phyloP scores from a whole-genome alignment of 2,329 filamentous ascomycete genomes.

The Geosmithia flava region DNA sequence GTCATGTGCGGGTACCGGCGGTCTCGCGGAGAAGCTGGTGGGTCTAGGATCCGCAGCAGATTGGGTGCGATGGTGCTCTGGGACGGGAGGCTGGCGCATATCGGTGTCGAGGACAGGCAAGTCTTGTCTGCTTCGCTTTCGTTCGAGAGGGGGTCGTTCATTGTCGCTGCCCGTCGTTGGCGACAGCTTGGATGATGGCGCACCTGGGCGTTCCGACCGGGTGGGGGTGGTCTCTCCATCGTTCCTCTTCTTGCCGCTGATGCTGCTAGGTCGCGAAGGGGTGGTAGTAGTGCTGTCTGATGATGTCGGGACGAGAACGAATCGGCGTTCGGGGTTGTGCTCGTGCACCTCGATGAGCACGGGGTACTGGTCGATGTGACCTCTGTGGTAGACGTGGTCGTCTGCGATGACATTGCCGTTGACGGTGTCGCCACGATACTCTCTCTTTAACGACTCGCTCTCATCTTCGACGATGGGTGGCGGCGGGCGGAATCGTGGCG shows the following conservation, averaged over 20 bases:
- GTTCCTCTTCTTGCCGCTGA: no score
- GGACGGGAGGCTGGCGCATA: conserved; percentile 11
- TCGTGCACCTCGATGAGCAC: conserved; percentile 52
- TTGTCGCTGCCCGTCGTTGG: background rate
- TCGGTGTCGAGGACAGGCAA: conserved; percentile 33
- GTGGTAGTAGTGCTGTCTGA: background rate
- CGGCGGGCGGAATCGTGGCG: conserved; percentile 25
- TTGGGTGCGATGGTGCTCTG: conserved; percentile 20
- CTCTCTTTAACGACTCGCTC: conserved; percentile 45
- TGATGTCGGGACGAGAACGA: conserved; percentile 40
- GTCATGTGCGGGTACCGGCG: conserved; percentile 16
- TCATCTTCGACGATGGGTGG: conserved; percentile 61
- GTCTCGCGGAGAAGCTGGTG: conserved; percentile 17
- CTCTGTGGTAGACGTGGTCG: conserved; percentile 48
- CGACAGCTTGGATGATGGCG: background rate
- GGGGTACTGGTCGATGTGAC: conserved; percentile 55
- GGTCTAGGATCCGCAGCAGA: conserved; percentile 19
- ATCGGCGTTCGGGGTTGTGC: conserved; percentile 50
- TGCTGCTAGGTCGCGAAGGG: no score
- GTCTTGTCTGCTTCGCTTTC: conserved; percentile 19
- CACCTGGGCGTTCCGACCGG: background rate
- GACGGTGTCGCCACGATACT: conserved; percentile 29
- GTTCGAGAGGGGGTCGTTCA: conserved; percentile 8
- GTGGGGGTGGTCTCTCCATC: background rate
- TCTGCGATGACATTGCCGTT: conserved; percentile 12